phyloP scores from a whole-genome alignment of 1,139 yeast genomes.

The Yamadazyma trypodendri region DNA sequence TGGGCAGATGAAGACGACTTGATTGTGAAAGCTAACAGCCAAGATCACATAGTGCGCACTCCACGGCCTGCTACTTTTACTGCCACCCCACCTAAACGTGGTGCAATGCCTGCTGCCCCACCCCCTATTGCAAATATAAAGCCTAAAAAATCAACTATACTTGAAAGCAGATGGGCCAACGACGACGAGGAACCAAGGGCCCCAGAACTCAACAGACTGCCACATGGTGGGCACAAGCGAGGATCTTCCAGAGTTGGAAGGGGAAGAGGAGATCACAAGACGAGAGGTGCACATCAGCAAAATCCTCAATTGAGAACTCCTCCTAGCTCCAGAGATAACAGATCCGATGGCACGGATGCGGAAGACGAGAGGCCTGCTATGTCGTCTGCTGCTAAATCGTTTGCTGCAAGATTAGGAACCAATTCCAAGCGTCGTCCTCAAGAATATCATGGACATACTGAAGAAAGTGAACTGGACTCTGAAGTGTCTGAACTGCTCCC shows the following conservation, averaged over 20 bases:
- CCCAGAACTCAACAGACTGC: no score
- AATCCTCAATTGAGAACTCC: constrained; percentile 8
- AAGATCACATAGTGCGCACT: not conserved
- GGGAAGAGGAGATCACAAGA: constrained; percentile 6
- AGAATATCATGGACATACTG: no score
- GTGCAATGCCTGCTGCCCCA: constrained; percentile 10
- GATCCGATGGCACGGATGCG: constrained; percentile 2
- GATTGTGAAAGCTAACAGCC: constrained; percentile 20
- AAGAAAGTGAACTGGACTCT: not conserved
- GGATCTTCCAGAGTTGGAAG: not conserved
- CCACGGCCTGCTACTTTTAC: not conserved
- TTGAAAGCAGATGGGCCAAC: constrained; percentile 33
- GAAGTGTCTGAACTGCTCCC: constrained; percentile 1
- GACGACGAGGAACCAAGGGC: constrained; percentile 8
- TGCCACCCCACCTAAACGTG: no score
- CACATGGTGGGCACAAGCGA: not conserved
- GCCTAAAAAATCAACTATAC: constrained; percentile 4
- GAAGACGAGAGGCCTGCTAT: constrained; percentile 21
- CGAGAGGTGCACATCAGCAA: not conserved
- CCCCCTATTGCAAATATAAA: constrained; percentile 6
- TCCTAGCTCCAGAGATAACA: constrained; percentile 11
- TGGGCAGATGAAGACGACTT: constrained; percentile 38
- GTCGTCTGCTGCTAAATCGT: constrained; percentile 26
- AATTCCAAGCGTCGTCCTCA: not conserved
- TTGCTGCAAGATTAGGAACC: constrained; percentile 27